These are phyloP conservation scores for Diaporthe ilicicola DNA, from an alignment of 2,329 filamentous ascomycete species.

Conservation along the genomic window DNA sequence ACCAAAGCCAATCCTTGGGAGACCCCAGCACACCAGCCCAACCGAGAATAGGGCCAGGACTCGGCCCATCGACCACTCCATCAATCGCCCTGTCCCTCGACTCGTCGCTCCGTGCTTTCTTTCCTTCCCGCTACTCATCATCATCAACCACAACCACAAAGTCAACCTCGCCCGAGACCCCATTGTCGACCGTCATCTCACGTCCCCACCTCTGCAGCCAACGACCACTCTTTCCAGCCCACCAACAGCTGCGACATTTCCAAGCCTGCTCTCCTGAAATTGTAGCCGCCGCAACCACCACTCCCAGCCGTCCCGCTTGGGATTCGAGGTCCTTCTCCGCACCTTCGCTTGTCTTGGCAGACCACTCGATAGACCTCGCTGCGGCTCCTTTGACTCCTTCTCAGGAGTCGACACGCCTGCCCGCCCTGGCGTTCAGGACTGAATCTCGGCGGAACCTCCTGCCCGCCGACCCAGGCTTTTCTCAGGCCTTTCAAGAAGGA, in stretches of 20 bases:
- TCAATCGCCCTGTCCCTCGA: constrained; percentile 13
- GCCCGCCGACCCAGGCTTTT: constrained; percentile 46
- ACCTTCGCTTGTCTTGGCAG: constrained; percentile 11
- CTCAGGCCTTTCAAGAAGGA: constrained; percentile 38
- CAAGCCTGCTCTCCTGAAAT: constrained; percentile 26
- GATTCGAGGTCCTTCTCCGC: constrained; percentile 17
- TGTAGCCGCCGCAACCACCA: constrained; percentile 14
- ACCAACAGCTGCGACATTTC: constrained; percentile 23
- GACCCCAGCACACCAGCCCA: constrained; percentile 11
- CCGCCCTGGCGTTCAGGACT: constrained; percentile 55
- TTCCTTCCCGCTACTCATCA: constrained; percentile 24
- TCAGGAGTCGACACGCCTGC: constrained; percentile 43
- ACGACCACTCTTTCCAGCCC: constrained; percentile 14
- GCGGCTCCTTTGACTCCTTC: constrained; percentile 34
- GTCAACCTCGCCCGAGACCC: not conserved
- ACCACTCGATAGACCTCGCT: not conserved
- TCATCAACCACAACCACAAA: not conserved
- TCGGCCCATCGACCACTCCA: not conserved
- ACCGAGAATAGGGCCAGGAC: constrained; percentile 22
- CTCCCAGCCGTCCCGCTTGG: not conserved
- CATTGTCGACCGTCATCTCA: constrained; percentile 20
- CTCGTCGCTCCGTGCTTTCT: constrained; percentile 22
- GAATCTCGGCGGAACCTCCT: constrained; percentile 56
- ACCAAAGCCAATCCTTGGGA: constrained; percentile 12
- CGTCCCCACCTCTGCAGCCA: constrained; percentile 24